Conservation (phyloP, 768 basidiomycete species). For the Clathrus columnatus region DNA sequence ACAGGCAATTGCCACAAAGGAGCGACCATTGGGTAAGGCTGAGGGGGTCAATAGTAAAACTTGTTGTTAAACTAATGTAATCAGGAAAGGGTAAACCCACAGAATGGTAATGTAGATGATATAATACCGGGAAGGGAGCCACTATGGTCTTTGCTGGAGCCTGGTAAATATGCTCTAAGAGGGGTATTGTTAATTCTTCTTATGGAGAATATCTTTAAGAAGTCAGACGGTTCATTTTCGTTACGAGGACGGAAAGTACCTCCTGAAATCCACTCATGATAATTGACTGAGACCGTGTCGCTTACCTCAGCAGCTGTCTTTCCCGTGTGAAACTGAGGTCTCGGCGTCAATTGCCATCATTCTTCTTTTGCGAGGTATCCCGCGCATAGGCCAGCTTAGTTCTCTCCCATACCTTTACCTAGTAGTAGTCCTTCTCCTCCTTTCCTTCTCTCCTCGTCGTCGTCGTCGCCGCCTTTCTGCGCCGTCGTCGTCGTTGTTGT, state of each 20-base stretch:
- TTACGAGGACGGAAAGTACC: neutral
- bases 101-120: slow-evolving; percentile 7
- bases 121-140: slow-evolving; percentile 1
- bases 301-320: neutral
- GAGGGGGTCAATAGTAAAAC: neutral
- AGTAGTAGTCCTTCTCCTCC: neutral
- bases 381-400: slow-evolving; percentile 7
- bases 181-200: slow-evolving; percentile 5
- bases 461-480: slow-evolving; percentile 2
- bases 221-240: neutral
- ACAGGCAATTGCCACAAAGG: slow-evolving; percentile 8
- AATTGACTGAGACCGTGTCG: neutral
- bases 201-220: slow-evolving; percentile 4
- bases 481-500: neutral
- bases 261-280: neutral
- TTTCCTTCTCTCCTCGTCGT: neutral
- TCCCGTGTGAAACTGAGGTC: neutral
- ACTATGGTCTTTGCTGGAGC: neutral
- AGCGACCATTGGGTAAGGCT: slow-evolving; percentile 3
- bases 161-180: neutral
- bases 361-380: slow-evolving; percentile 8
- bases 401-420: neutral
- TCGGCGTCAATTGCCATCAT: neutral
- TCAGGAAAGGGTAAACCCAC: neutral
- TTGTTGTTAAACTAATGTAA: neutral